These are phyloP conservation scores for Haplosporangium sp. DNA, from an alignment of 371 early-diverging fungal species.

Conservation along the genomic window DNA sequence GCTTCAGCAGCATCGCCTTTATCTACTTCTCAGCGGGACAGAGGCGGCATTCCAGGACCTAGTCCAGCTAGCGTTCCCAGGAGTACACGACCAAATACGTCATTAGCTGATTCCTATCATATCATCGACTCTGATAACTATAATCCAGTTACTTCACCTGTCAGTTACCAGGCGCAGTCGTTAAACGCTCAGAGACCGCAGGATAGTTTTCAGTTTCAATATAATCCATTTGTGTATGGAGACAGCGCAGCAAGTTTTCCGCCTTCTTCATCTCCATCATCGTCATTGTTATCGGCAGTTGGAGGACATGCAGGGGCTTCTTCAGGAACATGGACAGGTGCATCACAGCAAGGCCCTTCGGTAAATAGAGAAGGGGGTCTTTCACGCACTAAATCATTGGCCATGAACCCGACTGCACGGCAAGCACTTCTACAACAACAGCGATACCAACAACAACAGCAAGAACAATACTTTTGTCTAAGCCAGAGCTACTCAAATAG, in stretches of 20 bases:
- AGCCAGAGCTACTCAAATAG: neutral
- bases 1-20: neutral
- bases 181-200: neutral
- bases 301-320: neutral
- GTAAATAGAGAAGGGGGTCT: neutral
- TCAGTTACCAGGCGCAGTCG: neutral
- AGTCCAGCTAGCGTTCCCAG: neutral
- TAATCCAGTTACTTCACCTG: neutral
- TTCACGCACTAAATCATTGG: slow-evolving; percentile 6
- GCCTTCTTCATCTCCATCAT: neutral
- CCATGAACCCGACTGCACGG: neutral
- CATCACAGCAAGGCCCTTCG: neutral
- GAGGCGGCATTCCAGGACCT: neutral
- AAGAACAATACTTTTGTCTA: slow-evolving; percentile 1
- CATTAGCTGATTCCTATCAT: neutral
- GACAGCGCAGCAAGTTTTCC: neutral
- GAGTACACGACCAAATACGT: neutral
- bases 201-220: slow-evolving; percentile 4
- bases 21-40: neutral
- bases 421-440: slow-evolving; percentile 3
- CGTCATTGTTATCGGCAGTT: neutral
- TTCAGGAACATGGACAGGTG: neutral
- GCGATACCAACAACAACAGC: slow-evolving; percentile 5
- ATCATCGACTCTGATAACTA: neutral
- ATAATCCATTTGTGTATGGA: neutral